phyloP scores from a whole-genome alignment of 2,329 filamentous ascomycete species.

The Neonectria sp. region DNA sequence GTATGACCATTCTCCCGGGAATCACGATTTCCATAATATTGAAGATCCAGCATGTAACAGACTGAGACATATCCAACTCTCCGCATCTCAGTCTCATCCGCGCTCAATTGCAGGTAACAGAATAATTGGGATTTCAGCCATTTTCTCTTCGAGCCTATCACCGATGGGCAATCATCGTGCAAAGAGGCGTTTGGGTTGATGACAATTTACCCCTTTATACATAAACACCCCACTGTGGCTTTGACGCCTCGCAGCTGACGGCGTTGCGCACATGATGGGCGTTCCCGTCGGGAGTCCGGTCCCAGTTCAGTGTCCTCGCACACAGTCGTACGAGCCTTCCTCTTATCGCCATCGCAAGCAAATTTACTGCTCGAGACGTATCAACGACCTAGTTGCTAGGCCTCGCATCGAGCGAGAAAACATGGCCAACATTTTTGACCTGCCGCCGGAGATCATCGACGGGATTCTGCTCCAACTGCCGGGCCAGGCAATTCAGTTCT shows the following conservation, averaged over 20 bases:
- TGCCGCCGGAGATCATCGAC: slow-evolving; percentile 5
- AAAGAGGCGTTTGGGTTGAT: background rate
- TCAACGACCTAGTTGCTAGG: background rate
- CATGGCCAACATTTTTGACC: background rate
- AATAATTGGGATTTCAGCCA: background rate
- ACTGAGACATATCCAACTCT: background rate
- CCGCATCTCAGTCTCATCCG: background rate
- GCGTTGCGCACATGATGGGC: background rate
- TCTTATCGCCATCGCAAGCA: background rate
- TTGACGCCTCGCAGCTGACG: background rate
- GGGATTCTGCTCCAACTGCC: background rate
- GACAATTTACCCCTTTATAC: background rate
- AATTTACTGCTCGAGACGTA: background rate
- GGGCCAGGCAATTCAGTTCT: background rate
- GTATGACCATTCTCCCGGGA: background rate
- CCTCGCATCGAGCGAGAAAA: background rate
- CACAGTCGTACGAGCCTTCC: background rate
- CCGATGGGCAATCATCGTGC: too few species aligned
- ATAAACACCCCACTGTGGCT: background rate
- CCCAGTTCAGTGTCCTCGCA: background rate
- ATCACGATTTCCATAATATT: background rate
- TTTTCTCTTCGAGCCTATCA: too few species aligned
- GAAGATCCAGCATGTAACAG: background rate
- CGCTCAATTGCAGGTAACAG: background rate
- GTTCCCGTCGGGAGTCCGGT: background rate